Evolutionary conservation across 208 protist genomes (phyloP).

Genomic region (Novymonas esmeraldas): DNA sequence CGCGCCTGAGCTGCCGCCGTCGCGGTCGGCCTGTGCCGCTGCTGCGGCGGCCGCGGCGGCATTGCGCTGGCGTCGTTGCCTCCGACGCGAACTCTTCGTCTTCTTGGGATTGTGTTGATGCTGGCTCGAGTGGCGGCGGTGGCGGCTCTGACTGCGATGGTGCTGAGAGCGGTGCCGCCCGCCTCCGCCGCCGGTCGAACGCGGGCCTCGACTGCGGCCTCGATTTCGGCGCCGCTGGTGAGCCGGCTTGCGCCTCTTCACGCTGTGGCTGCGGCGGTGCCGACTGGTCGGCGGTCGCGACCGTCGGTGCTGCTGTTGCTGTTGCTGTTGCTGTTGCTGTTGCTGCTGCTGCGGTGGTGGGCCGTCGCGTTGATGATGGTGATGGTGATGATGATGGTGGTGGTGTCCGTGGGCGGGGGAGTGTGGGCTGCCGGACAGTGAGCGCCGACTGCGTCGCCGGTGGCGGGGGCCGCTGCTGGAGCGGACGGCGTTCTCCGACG

Average conservation of each 20-base stretch:
- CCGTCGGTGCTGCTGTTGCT: conserved; percentile 4
- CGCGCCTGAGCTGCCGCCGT: not conserved
- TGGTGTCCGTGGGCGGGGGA: not conserved
- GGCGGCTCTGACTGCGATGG: conserved; percentile 30
- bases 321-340: not conserved
- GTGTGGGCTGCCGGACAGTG: not conserved
- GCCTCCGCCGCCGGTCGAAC: conserved; percentile 32
- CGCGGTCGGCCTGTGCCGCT: conserved; percentile 9
- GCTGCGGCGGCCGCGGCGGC: conserved; percentile 26
- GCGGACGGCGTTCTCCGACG: not conserved
- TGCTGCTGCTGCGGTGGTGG: conserved; percentile 1
- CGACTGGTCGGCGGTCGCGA: conserved; percentile 11
- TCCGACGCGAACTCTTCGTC: conserved; percentile 49
- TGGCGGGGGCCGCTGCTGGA: conserved; percentile 5
- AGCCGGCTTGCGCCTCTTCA: conserved; percentile 31
- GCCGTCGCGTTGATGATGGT: conserved; percentile 18
- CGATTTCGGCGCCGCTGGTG: conserved; percentile 30
- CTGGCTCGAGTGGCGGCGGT: conserved; percentile 22
- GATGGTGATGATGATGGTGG: not conserved
- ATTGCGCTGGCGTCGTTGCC: conserved; percentile 41
- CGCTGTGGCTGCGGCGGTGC: conserved; percentile 34
- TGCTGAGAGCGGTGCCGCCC: conserved; percentile 30
- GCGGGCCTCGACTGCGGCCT: conserved; percentile 32
- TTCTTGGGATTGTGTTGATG: conserved; percentile 39
- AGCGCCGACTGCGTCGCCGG: not conserved